Conservation (phyloP, 2,329 filamentous ascomycete species). For the Emmonsia crescens region DNA sequence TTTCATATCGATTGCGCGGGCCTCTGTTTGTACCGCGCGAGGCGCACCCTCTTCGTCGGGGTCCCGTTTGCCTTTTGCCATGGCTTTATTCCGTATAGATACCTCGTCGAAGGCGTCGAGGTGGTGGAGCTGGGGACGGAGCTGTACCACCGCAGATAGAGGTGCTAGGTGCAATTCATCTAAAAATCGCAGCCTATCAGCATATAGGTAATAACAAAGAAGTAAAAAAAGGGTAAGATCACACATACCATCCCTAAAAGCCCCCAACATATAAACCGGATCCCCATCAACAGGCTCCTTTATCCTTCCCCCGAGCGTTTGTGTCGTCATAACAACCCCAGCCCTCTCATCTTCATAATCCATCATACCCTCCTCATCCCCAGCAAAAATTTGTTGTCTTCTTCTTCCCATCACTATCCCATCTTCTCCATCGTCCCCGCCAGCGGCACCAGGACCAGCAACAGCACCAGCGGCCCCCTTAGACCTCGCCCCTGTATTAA, state of each 20-base stretch:
- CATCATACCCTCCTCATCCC: constrained; percentile 14
- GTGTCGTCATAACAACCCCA: constrained; percentile 56
- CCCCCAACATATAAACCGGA: constrained; percentile 73
- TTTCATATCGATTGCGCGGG: constrained; percentile 74
- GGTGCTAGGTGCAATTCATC: constrained; percentile 80
- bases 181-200: constrained; percentile 24
- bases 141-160: constrained; percentile 70
- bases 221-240: neutral
- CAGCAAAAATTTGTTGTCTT: constrained; percentile 12
- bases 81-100: constrained; percentile 22
- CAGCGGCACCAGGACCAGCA: constrained; percentile 12
- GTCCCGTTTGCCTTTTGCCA: constrained; percentile 27
- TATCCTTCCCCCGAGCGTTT: constrained; percentile 78
- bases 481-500: constrained; percentile 36
- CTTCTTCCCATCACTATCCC: neutral
- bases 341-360: constrained; percentile 19
- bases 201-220: constrained; percentile 1
- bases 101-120: constrained; percentile 74
- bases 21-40: constrained; percentile 39
- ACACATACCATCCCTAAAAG: constrained; percentile 66
- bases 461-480: neutral
- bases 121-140: constrained; percentile 87
- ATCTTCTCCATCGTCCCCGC: constrained; percentile 8
- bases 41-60: constrained; percentile 33
- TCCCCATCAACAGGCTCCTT: constrained; percentile 58